A percentile compares a stretch with the other conserved stretches of the same genome.
These are phyloP conservation scores for Aspergillus sergii DNA, from an alignment of 2,329 filamentous ascomycete genomes.

Conservation along the genomic window DNA sequence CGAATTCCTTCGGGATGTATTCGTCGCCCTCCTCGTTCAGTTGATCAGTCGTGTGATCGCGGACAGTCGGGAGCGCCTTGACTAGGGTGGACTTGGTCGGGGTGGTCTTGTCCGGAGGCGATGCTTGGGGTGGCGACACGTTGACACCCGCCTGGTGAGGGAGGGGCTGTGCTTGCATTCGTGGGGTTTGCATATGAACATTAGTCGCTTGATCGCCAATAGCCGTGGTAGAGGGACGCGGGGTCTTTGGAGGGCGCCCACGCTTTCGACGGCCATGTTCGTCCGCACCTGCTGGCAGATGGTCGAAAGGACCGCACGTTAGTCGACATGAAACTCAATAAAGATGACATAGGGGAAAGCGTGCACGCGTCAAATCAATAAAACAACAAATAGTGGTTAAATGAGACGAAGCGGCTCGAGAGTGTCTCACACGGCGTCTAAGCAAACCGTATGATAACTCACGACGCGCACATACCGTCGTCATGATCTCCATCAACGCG, in stretches of 20 bases:
- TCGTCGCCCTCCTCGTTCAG: constrained; percentile 87
- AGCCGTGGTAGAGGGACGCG: constrained; percentile 39
- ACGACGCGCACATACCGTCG: constrained; percentile 66
- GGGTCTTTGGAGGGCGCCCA: constrained; percentile 53
- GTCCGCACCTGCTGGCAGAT: constrained; percentile 27
- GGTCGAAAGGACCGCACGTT: constrained; percentile 15
- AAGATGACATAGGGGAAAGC: neutral
- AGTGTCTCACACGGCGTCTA: constrained; percentile 6
- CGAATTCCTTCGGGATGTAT: constrained; percentile 89
- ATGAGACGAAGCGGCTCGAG: constrained; percentile 22
- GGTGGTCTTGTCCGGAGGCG: constrained; percentile 72
- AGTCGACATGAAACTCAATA: constrained; percentile 16
- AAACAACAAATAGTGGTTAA: constrained; percentile 6
- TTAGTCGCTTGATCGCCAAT: constrained; percentile 35
- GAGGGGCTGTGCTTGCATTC: constrained; percentile 41
- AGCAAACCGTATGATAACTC: constrained; percentile 31
- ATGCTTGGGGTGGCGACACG: constrained; percentile 60
- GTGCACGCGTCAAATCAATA: constrained; percentile 5
- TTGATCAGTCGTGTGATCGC: constrained; percentile 97
- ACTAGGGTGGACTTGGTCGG: constrained; percentile 77
- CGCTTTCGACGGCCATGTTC: constrained; percentile 52
- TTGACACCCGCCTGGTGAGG: constrained; percentile 33
- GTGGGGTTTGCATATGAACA: constrained; percentile 42
- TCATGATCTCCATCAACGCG: constrained; percentile 63
- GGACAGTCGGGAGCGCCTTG: constrained; percentile 91